These are phyloP conservation scores for Starmerella geochares DNA, from an alignment of 805 yeast genomes.

Conservation along the genomic window DNA sequence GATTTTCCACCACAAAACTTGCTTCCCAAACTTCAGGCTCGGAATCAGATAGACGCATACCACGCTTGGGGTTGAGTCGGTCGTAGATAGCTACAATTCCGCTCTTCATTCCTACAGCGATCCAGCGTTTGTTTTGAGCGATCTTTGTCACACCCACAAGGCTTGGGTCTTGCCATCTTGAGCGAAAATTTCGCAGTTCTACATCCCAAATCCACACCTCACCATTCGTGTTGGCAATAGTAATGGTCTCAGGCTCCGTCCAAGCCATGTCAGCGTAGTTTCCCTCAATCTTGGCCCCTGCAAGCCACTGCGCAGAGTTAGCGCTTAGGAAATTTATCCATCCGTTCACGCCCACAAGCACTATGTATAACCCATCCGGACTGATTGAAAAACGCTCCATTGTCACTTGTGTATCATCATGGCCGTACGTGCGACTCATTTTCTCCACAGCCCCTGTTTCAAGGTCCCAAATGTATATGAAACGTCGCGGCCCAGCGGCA, in stretches of 20 bases:
- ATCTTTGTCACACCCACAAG: slow-evolving; percentile 76
- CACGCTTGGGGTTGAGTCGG: slow-evolving; percentile 31
- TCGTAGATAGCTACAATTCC: slow-evolving; percentile 89
- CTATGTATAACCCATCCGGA: slow-evolving; percentile 60
- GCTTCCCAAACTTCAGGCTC: slow-evolving; percentile 40
- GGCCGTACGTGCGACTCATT: slow-evolving; percentile 83
- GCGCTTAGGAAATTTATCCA: slow-evolving; percentile 80
- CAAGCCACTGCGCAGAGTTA: slow-evolving; percentile 71
- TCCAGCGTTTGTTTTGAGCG: slow-evolving; percentile 67
- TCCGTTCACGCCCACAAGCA: slow-evolving; percentile 74
- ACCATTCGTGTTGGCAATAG: slow-evolving; percentile 65
- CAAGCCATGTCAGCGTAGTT: slow-evolving; percentile 72
- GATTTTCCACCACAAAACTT: slow-evolving; percentile 56
- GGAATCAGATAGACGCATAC: slow-evolving; percentile 27
- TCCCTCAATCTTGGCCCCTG: slow-evolving; percentile 85
- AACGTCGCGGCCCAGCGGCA: slow-evolving; percentile 85
- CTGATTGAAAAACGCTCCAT: slow-evolving; percentile 73
- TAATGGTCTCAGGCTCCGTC: slow-evolving; percentile 38
- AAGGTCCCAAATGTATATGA: slow-evolving; percentile 87
- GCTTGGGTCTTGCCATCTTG: slow-evolving; percentile 76
- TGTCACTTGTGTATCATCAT: slow-evolving; percentile 67
- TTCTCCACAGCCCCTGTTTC: slow-evolving; percentile 67
- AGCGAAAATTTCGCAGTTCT: slow-evolving; percentile 40
- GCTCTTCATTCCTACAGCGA: slow-evolving; percentile 78
- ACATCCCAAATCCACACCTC: slow-evolving; percentile 81